Conservation (phyloP, 306 rosid species). For the Quercus robur region DNA sequence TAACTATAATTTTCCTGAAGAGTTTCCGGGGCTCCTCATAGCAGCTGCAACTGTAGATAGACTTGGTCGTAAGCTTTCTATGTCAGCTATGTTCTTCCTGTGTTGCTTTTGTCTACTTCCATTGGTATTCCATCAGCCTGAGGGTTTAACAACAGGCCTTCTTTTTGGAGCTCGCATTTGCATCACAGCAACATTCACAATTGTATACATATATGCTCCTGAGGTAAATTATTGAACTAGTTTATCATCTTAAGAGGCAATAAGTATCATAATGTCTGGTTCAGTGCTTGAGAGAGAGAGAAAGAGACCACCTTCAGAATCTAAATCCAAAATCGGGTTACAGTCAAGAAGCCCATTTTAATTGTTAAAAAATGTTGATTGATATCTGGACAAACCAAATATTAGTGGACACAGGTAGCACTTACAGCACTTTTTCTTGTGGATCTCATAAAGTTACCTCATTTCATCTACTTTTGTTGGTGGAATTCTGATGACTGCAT, state of each 20-base stretch:
- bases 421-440: not conserved
- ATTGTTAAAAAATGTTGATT: not conserved
- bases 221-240: constrained; percentile 54
- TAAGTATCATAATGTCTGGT: not conserved
- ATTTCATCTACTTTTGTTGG: not conserved
- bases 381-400: not conserved
- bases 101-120: constrained; percentile 82
- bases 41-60: constrained; percentile 79
- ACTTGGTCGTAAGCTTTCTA: constrained; percentile 84
- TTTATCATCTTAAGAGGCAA: not conserved
- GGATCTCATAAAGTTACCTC: not conserved
- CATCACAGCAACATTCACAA: constrained; percentile 81
- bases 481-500: not conserved
- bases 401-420: not conserved
- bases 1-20: constrained; percentile 46
- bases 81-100: constrained; percentile 83
- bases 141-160: constrained; percentile 65
- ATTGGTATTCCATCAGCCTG: constrained; percentile 53
- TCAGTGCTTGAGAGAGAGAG: too few species aligned
- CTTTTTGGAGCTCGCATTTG: constrained; percentile 96
- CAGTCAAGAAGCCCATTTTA: not conserved
- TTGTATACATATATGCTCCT: constrained; percentile 90
- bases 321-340: not conserved
- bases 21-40: constrained; percentile 83
- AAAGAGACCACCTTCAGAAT: not conserved